A percentile compares a stretch with the other conserved stretches of the same genome.
These are phyloP conservation scores for Tolypocladium inflatum DNA, from an alignment of 2,329 filamentous ascomycete genomes.

Conservation along the genomic window DNA sequence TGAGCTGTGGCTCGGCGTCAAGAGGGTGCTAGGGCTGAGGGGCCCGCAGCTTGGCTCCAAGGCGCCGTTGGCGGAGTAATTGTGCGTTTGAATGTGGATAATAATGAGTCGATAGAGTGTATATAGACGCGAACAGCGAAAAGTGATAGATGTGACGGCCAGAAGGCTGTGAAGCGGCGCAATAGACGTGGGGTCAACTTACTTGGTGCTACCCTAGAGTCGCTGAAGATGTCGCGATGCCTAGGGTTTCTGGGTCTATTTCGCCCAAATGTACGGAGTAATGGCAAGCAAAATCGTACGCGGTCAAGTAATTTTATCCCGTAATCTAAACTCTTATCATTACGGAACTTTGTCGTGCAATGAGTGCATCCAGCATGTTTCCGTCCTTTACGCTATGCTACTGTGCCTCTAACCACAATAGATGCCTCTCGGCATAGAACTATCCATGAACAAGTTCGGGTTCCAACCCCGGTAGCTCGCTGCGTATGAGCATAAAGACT, in stretches of 20 bases:
- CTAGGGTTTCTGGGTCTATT: no score
- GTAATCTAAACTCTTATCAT: no score
- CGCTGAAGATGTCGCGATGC: neutral
- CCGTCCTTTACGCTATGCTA: no score
- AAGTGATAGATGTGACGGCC: neutral
- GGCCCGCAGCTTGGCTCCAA: constrained; percentile 14
- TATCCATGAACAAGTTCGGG: no score
- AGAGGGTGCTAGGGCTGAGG: constrained; percentile 33
- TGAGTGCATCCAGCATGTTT: neutral
- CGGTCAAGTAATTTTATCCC: no score
- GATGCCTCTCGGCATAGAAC: no score
- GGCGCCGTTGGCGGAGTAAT: constrained; percentile 10
- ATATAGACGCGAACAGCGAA: constrained; percentile 3
- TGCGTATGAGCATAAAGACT: no score
- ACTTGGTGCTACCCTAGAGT: neutral
- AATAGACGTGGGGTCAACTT: neutral
- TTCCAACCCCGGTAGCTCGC: no score
- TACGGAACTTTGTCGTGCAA: no score
- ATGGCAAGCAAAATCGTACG: no score
- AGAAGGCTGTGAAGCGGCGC: neutral
- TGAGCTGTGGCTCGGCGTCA: constrained; percentile 49
- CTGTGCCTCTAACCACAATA: no score
- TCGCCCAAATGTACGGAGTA: no score
- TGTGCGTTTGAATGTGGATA: neutral
- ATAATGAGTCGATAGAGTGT: constrained; percentile 6